These are phyloP conservation scores for Ustulina deusta DNA, from an alignment of 2,329 filamentous ascomycete genomes.

Conservation along the genomic window DNA sequence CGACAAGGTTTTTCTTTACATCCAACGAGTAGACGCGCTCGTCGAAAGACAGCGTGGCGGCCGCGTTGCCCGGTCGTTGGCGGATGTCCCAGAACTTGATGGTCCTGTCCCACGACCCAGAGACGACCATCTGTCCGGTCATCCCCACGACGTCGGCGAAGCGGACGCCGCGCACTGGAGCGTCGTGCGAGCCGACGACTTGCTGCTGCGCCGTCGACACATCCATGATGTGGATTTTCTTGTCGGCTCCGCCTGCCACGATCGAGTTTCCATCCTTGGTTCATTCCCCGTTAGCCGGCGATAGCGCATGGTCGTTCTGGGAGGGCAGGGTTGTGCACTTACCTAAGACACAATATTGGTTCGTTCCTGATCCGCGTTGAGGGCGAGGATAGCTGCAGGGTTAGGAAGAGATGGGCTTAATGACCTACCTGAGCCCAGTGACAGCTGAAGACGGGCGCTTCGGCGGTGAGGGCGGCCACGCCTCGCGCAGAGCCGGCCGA, in stretches of 20 bases:
- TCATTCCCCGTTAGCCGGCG: slow-evolving; percentile 10
- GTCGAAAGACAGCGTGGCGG: slow-evolving; percentile 60
- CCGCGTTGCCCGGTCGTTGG: slow-evolving; percentile 50
- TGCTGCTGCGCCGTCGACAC: slow-evolving; percentile 46
- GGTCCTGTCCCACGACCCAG: slow-evolving; percentile 67
- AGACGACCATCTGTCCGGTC: slow-evolving; percentile 46
- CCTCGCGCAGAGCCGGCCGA: slow-evolving; percentile 41
- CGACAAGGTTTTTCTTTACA: slow-evolving; percentile 46
- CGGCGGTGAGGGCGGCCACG: slow-evolving; percentile 44
- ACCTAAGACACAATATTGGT: slow-evolving; percentile 2
- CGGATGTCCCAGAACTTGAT: slow-evolving; percentile 69
- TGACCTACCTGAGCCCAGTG: slow-evolving; percentile 55
- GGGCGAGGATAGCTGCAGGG: slow-evolving; percentile 41
- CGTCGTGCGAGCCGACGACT: slow-evolving; percentile 48
- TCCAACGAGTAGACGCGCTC: slow-evolving; percentile 61
- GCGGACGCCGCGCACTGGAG: slow-evolving; percentile 51
- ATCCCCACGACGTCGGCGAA: slow-evolving; percentile 49
- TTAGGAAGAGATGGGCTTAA: slow-evolving; percentile 46
- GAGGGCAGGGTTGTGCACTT: no score
- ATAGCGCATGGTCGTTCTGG: no score
- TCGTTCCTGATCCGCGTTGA: neutral
- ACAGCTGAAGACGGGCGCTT: slow-evolving; percentile 51
- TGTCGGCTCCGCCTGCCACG: slow-evolving; percentile 51
- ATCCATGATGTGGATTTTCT: slow-evolving; percentile 49
- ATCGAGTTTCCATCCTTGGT: slow-evolving; percentile 52